These are phyloP conservation scores for Gigaspora rosea DNA, from an alignment of 192 early-diverging fungal species.

Conservation along the genomic window DNA sequence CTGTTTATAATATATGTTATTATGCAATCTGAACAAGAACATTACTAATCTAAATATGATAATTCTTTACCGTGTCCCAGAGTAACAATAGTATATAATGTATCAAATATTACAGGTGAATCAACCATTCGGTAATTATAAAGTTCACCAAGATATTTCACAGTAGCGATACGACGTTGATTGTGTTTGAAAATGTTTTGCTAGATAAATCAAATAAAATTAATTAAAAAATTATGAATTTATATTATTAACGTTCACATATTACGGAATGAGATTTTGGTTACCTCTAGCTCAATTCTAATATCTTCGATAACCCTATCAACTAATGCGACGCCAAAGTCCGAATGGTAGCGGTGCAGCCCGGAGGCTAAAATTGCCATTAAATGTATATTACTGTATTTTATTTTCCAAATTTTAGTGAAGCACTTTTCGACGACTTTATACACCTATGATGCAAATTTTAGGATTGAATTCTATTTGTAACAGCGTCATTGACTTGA, in stretches of 20 bases:
- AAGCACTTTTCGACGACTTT: conserved; percentile 76
- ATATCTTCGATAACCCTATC: conserved; percentile 86
- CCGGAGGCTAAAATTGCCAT: conserved; percentile 80
- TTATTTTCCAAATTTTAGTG: conserved; percentile 92
- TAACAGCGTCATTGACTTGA: neutral
- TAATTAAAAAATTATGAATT: neutral
- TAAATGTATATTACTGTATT: conserved; percentile 82
- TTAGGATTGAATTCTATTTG: neutral
- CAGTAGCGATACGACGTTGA: conserved; percentile 80
- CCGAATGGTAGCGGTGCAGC: conserved; percentile 78
- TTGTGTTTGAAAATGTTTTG: conserved; percentile 92
- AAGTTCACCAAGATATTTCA: conserved; percentile 88
- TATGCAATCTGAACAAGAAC: neutral
- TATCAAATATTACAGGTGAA: conserved; percentile 75
- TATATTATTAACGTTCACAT: neutral
- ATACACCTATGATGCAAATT: conserved; percentile 42
- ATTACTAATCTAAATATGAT: neutral
- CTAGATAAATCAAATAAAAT: conserved; percentile 24
- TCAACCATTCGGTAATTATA: conserved; percentile 90
- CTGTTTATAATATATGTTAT: conserved; percentile 31
- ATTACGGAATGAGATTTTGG: neutral
- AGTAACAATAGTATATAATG: conserved; percentile 79
- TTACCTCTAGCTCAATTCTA: conserved; percentile 81
- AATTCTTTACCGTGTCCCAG: conserved; percentile 74
- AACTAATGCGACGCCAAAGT: conserved; percentile 86